Evolutionary conservation across 768 basidiomycete species (phyloP), one percentile per base, ranked within the genome.

Genomic region (Sporobolomyces roseus): DNA sequence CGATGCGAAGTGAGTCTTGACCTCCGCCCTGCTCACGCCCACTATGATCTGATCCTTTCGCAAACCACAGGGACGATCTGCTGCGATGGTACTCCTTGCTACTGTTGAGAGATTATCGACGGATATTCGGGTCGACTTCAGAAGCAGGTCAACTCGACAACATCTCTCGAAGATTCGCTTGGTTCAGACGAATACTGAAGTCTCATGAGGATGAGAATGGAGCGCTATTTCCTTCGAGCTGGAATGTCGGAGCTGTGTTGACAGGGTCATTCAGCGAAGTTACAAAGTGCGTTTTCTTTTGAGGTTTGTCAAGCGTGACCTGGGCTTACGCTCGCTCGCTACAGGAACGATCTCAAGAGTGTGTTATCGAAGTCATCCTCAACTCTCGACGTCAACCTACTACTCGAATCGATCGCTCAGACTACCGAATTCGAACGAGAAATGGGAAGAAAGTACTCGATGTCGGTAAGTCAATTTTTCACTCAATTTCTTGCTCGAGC

Each of bases 61-160:
- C 17, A 41, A 27, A 46, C 21, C 33, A 13, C 69, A 83, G 81
- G 43, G 78, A 79, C 41, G 86, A 89, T 63, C 83, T 96, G 62
- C 83, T 98, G 17, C 90, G 93, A 60, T 87, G 92, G 59, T 96
- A 96, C 75, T 87, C 91, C 27, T 85, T 88, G 14, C 83, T 93
- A 21, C 91, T 96, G 74, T 83, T 99, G 30, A 91, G 91, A 77
- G 96, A 98, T 77, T 99, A 98, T 77, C 87, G 93, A 16, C 87
- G 93, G 27, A 93, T 99, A 77, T 98, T 99, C 80, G 86, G 89
- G 55, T 85, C 89, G 10, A 87, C 87, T 8, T 93, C 96, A 71
- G 96, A 98, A 79, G 83, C 96, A 2, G 96, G 94, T 5, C 91
- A 96, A 75, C 82, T 99, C 52, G 96, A 99, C 80, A 99, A 99